Evolutionary conservation across 2,329 filamentous ascomycete species (phyloP).

Genomic region (Fusarium palustre): DNA sequence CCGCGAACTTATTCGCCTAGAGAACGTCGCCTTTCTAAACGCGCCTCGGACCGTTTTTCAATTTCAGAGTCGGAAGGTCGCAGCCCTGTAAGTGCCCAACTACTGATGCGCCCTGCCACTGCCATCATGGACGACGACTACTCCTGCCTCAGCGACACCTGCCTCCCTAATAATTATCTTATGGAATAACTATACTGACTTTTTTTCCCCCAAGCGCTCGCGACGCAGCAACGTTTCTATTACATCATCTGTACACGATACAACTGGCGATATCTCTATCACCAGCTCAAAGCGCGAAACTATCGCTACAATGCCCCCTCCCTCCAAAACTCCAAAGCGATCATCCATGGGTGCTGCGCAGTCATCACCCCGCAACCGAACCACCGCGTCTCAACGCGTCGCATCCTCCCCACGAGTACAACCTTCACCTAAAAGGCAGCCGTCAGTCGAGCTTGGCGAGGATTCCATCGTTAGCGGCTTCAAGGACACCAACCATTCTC

Average conservation of each 20-base stretch:
- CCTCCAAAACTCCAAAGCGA: background rate
- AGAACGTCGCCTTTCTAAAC: constrained; percentile 29
- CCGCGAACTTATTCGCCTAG: constrained; percentile 30
- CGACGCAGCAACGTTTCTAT: constrained; percentile 31
- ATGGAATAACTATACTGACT: background rate
- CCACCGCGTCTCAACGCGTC: background rate
- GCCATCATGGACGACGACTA: background rate
- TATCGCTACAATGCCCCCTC: constrained; percentile 17
- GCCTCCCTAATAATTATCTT: no score
- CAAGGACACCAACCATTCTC: background rate
- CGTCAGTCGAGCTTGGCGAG: background rate
- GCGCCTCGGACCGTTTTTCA: constrained; percentile 16
- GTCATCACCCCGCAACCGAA: background rate
- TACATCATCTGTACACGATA: constrained; percentile 15
- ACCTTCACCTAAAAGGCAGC: constrained; percentile 8
- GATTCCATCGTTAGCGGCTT: background rate
- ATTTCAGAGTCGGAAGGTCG: constrained; percentile 22
- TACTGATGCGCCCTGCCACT: background rate
- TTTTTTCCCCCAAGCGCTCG: constrained; percentile 14
- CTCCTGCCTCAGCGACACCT: background rate
- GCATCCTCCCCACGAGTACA: background rate
- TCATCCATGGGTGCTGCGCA: background rate
- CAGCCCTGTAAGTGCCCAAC: constrained; percentile 28
- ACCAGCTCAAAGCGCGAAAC: constrained; percentile 15
- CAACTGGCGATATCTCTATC: constrained; percentile 9